Base-by-base conservation (phyloP, 768 basidiomycete species). In the Mycena floridula region DNA sequence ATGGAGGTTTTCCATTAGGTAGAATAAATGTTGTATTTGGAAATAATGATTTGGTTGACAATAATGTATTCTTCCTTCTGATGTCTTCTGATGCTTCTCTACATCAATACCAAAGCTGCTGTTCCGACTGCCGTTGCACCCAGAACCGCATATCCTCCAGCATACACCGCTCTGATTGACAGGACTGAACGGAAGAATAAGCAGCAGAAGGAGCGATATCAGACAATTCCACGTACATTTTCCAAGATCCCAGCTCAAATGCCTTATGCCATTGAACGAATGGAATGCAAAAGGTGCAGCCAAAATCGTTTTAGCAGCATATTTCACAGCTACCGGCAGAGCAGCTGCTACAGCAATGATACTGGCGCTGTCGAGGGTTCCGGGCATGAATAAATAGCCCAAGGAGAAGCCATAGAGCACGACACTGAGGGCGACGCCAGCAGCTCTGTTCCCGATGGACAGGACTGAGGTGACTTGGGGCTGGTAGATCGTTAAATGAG, bases 401-500 rank as follows among this genome's bases (percentile, higher is more conserved):
- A 35, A 15, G 32, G 32, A 15, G 32, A 35, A 35, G 15, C 32
- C 32, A 26, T 39, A 81, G 83, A 53, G 56, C 92, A 89, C 73
- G 40, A 74, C 80, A 48, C 87, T 85, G 40, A 99, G 76, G 8
- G 72, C 89, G 7, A 65, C 76, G 47, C 95, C 96, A 11, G 92
- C 87, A n/a, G 76, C 63, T 61, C 96, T 87, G 67, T 98, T 85
- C 30, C 76, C 80, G 55, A 95, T 91, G 15, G 92, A 96, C 4
- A 67, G 74, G 44, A 89, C 12, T 89, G 89, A 95, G 26, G 95
- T 97, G 39, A 98, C 65, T 66, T 98, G 90, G 2, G 86, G 88
- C 59, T 94, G 85, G 69, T 99, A 99, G 66, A 99, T 98, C 45
- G 92, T 92, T 60, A 92, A 87, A 64, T 97, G 94, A 7, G 96